phyloP scores from a whole-genome alignment of 2,329 filamentous ascomycete genomes.

The Xylaria sp. region DNA sequence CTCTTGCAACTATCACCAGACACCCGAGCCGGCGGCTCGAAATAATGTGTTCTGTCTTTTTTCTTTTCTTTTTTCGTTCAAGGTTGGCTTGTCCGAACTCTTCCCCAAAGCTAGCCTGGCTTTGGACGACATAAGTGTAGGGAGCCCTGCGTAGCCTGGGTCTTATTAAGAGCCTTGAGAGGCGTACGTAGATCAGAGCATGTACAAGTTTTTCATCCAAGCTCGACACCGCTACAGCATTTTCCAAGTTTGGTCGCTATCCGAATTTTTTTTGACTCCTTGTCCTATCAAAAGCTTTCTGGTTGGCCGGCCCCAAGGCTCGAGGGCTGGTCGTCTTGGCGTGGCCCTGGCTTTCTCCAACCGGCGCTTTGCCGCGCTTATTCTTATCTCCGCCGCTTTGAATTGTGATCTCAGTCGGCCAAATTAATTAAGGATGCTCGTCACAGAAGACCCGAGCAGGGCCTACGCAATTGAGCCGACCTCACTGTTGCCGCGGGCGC shows the following conservation, averaged over 20 bases:
- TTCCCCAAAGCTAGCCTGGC: not conserved
- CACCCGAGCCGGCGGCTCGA: not conserved
- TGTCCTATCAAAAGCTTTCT: conserved; percentile 9
- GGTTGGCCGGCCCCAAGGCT: conserved; percentile 21
- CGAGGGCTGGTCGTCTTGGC: conserved; percentile 26
- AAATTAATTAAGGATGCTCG: conserved; percentile 25
- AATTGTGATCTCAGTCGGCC: conserved; percentile 15
- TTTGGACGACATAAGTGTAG: not conserved
- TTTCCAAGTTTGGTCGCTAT: not conserved
- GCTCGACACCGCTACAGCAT: conserved; percentile 10
- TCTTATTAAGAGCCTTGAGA: too few species aligned
- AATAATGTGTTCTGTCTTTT: not conserved
- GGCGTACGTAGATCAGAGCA: too few species aligned
- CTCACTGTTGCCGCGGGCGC: conserved; percentile 13
- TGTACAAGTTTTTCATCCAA: conserved; percentile 9
- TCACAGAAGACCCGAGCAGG: conserved; percentile 10
- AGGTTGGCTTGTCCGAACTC: not conserved
- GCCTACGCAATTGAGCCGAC: conserved; percentile 21
- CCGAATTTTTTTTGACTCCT: not conserved
- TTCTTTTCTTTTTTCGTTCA: too few species aligned
- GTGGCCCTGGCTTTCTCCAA: conserved; percentile 23
- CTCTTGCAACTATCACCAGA: not conserved
- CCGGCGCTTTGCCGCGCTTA: conserved; percentile 25
- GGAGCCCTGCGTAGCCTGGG: not conserved
- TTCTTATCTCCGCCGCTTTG: conserved; percentile 28